Evolutionary conservation across 371 early-diverging fungal species (phyloP).

Genomic region (Entomophthora muscae): DNA sequence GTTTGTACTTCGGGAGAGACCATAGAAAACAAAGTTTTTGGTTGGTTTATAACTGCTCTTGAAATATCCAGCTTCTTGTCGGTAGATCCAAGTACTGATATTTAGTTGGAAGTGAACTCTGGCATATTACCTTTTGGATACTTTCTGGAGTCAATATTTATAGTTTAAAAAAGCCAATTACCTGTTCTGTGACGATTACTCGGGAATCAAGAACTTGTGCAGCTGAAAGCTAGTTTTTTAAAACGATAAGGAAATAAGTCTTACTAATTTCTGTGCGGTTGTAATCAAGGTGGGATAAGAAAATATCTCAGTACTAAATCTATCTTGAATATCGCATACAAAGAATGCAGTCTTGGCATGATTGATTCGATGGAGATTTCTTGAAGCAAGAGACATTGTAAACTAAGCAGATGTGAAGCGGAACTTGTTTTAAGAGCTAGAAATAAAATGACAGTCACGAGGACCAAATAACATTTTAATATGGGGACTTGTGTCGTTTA

Average conservation of each 20-base stretch:
- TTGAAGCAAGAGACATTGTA: too few relatives aligned
- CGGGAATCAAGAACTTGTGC: slow-evolving; percentile 59
- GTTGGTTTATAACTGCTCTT: slow-evolving; percentile 25
- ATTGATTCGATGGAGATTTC: slow-evolving; percentile 14
- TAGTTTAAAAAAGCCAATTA: slow-evolving; percentile 10
- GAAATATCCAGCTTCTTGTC: slow-evolving; percentile 56
- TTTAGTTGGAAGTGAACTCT: too few relatives aligned
- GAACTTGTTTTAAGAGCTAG: too few relatives aligned
- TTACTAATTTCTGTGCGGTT: slow-evolving; percentile 76
- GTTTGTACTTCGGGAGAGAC: slow-evolving; percentile 38
- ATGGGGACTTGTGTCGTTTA: too few relatives aligned
- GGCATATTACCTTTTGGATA: slow-evolving; percentile 2
- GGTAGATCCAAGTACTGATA: slow-evolving; percentile 54
- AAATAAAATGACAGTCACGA: too few relatives aligned
- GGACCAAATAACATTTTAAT: too few relatives aligned
- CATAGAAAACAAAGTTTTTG: slow-evolving; percentile 90
- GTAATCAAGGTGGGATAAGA: slow-evolving; percentile 59
- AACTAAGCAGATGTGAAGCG: too few relatives aligned
- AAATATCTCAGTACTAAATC: slow-evolving; percentile 63
- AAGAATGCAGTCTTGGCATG: slow-evolving; percentile 69
- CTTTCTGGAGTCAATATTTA: not conserved
- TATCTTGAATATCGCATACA: slow-evolving; percentile 85
- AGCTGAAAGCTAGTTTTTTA: slow-evolving; percentile 30
- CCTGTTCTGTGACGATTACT: slow-evolving; percentile 84
- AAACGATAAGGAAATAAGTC: not conserved